phyloP scores from a whole-genome alignment of 768 basidiomycete genomes.

The Kondoa subrosea region DNA sequence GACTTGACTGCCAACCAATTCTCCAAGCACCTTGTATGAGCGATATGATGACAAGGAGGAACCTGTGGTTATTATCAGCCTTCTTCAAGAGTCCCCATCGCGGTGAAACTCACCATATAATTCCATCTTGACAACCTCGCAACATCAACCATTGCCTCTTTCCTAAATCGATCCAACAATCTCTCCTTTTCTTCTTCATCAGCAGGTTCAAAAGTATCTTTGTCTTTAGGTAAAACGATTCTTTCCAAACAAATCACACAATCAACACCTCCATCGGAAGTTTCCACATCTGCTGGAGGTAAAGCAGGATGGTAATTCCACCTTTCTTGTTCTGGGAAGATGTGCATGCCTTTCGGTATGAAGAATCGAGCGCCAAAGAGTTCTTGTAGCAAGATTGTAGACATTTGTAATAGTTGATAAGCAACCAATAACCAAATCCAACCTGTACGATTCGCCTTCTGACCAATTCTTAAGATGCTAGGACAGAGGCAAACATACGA shows the following conservation, averaged over 20 bases:
- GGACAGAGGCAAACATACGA: conserved; percentile 13
- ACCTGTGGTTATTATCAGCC: conserved; percentile 10
- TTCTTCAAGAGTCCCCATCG: neutral
- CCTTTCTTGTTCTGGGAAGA: neutral
- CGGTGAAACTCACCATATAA: neutral
- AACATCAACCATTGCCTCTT: conserved; percentile 7
- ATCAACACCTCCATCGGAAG: conserved; percentile 4
- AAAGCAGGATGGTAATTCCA: conserved; percentile 27
- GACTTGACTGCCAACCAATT: conserved; percentile 23
- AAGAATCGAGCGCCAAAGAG: conserved; percentile 24
- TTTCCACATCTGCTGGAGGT: conserved; percentile 12
- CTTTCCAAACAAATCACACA: conserved; percentile 27
- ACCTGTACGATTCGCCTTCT: neutral
- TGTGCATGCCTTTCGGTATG: conserved; percentile 12
- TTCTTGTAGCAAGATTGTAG: conserved; percentile 24
- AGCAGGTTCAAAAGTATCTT: conserved; percentile 5
- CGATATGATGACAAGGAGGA: conserved; percentile 26
- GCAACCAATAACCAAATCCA: conserved; percentile 23
- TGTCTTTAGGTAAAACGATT: conserved; percentile 17
- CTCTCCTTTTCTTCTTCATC: conserved; percentile 4
- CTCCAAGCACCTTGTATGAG: conserved; percentile 26
- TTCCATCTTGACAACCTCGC: conserved; percentile 1
- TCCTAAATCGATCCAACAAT: neutral
- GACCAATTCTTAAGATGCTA: neutral
- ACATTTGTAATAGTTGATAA: conserved; percentile 20